Conservation (phyloP, 495 filamentous ascomycete species). For the Trichoderma virens region DNA sequence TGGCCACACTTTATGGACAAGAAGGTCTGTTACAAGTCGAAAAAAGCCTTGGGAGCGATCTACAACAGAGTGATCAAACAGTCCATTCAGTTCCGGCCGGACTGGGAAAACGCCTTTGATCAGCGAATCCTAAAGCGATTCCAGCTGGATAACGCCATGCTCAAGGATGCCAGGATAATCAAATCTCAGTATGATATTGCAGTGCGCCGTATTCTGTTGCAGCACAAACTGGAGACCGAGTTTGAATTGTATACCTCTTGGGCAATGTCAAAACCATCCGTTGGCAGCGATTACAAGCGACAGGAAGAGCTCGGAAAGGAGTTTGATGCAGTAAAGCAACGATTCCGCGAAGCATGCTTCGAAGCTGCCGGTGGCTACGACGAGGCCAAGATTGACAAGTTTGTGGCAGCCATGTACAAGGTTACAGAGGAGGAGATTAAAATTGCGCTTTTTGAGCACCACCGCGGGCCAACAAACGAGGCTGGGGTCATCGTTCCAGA, state of each 20-base stretch:
- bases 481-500: conserved; percentile 26
- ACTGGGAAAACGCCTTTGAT: conserved; percentile 66
- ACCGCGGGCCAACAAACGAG: conserved; percentile 27
- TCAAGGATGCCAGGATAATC: conserved; percentile 52
- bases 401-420: conserved; percentile 80
- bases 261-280: conserved; percentile 59
- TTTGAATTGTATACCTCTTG: conserved; percentile 90
- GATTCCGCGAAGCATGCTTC: conserved; percentile 56
- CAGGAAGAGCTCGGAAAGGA: conserved; percentile 71
- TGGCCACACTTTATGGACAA: conserved; percentile 96
- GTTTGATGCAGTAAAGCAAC: conserved; percentile 53
- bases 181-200: conserved; percentile 73
- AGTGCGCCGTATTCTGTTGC: conserved; percentile 73
- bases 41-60: conserved; percentile 69
- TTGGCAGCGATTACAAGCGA: conserved; percentile 70
- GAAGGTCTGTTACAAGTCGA: conserved; percentile 54
- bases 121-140: conserved; percentile 63
- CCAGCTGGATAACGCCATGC: conserved; percentile 39
- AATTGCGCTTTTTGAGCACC: conserved; percentile 40
- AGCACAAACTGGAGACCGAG: conserved; percentile 78
- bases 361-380: conserved; percentile 54
- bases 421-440: conserved; percentile 66
- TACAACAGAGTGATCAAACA: conserved; percentile 53
- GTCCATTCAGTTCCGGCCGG: conserved; percentile 59
- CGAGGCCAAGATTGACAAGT: conserved; percentile 52